Evolutionary conservation across 257 asterid genomes (phyloP).

Genomic region (Gentiana straminea): DNA sequence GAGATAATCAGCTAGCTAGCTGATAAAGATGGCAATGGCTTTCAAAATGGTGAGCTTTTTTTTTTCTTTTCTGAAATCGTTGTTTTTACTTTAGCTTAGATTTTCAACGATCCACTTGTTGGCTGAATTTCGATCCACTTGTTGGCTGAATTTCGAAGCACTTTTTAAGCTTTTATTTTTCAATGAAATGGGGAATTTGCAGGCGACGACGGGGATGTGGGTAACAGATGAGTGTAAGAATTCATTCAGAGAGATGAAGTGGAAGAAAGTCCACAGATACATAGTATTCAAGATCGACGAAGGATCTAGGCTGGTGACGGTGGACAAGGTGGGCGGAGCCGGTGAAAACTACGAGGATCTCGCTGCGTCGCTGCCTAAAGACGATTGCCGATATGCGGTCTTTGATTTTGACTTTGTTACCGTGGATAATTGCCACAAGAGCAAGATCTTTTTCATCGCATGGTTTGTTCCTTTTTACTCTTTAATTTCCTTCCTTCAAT

Average conservation of each 20-base stretch:
- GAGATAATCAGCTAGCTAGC: constrained; percentile 2
- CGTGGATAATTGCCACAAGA: constrained; percentile 74
- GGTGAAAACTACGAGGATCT: constrained; percentile 65
- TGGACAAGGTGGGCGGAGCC: constrained; percentile 78
- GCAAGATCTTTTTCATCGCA: constrained; percentile 96
- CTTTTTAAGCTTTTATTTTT: neutral
- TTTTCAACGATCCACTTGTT: neutral
- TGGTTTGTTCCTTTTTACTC: constrained; percentile 28
- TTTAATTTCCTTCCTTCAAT: neutral
- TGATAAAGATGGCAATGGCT: constrained; percentile 71
- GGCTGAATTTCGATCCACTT: neutral
- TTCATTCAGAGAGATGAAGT: constrained; percentile 88
- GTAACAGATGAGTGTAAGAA: constrained; percentile 78
- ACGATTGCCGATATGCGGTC: constrained; percentile 86
- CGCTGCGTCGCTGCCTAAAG: constrained; percentile 63
- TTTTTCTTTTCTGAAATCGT: neutral
- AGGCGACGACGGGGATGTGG: constrained; percentile 85
- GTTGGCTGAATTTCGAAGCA: neutral
- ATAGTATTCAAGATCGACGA: constrained; percentile 87
- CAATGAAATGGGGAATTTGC: neutral
- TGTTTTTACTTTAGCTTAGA: neutral
- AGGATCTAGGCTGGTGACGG: constrained; percentile 43
- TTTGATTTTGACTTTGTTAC: constrained; percentile 86
- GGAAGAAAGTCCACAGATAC: constrained; percentile 77
- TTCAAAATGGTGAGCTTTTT: constrained; percentile 61